Conservation (phyloP, 768 basidiomycete species). For the Thelephora aurantiotincta region DNA sequence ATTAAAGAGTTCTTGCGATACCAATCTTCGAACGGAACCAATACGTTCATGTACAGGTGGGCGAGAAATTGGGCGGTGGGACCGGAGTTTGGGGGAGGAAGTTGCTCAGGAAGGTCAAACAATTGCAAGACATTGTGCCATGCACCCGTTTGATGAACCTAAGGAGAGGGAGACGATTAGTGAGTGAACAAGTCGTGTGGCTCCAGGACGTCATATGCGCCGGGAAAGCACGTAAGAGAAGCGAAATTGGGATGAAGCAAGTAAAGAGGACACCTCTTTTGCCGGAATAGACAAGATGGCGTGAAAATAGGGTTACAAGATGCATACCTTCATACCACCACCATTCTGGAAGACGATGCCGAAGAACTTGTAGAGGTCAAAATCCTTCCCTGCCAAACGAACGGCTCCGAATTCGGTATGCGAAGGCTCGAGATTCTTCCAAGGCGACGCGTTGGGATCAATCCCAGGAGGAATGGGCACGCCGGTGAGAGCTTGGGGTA, state of each 20-base stretch:
- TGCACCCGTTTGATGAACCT: conserved; percentile 25
- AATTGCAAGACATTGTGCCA: conserved; percentile 42
- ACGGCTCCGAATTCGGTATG: conserved; percentile 44
- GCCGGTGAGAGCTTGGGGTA: conserved; percentile 66
- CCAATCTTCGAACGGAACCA: conserved; percentile 59
- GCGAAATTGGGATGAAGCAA: neutral
- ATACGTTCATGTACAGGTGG: conserved; percentile 45
- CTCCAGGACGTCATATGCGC: neutral
- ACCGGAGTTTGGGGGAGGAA: conserved; percentile 16
- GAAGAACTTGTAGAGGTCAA: conserved; percentile 70
- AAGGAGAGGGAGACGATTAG: neutral
- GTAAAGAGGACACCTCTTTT: neutral
- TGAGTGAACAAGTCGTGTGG: neutral
- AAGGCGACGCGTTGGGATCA: conserved; percentile 48
- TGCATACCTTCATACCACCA: conserved; percentile 44
- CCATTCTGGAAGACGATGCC: conserved; percentile 43
- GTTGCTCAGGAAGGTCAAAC: conserved; percentile 25
- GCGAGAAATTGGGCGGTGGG: conserved; percentile 37
- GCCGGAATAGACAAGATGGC: neutral
- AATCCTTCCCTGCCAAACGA: conserved; percentile 57
- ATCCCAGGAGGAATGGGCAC: conserved; percentile 38
- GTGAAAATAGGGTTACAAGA: neutral
- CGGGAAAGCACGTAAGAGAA: neutral
- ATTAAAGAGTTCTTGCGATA: conserved; percentile 36
- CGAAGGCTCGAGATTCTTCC: conserved; percentile 52